phyloP scores from a whole-genome alignment of 306 rosid genomes.

The Acacia confusa region DNA sequence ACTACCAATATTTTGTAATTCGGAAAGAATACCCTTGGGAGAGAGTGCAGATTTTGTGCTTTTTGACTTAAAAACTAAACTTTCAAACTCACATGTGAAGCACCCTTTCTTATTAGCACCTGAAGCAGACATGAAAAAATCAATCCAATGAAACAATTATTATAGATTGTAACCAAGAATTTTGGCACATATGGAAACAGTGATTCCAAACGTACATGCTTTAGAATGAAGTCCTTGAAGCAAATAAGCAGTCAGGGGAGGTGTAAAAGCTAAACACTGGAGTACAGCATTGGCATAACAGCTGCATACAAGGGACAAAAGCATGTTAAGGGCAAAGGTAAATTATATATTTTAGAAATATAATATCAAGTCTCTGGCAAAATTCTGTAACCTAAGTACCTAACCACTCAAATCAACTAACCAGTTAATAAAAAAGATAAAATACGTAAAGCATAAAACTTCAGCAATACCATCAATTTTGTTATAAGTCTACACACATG shows the following conservation, averaged over 20 bases:
- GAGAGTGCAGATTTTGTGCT: constrained; percentile 68
- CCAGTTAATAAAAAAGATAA: not conserved
- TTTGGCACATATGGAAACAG: constrained; percentile 5
- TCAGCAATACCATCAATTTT: constrained; percentile 11
- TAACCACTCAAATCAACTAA: constrained; percentile 16
- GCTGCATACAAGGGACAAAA: constrained; percentile 49
- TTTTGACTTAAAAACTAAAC: constrained; percentile 70
- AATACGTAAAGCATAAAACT: not conserved
- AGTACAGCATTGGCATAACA: constrained; percentile 94
- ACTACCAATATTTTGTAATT: constrained; percentile 70
- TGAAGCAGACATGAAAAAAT: constrained; percentile 39
- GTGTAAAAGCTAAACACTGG: constrained; percentile 92
- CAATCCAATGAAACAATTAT: constrained; percentile 23
- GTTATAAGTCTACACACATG: constrained; percentile 23
- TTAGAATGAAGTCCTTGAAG: constrained; percentile 86
- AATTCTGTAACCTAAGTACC: not conserved
- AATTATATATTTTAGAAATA: constrained; percentile 1
- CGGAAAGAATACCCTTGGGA: constrained; percentile 75
- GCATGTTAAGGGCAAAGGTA: not conserved
- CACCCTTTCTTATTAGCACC: constrained; percentile 80
- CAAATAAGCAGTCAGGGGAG: constrained; percentile 90
- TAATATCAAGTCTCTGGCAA: constrained; percentile 17
- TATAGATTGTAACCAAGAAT: constrained; percentile 14
- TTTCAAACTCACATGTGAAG: constrained; percentile 86
- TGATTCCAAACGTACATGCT: constrained; percentile 60